phyloP scores from a whole-genome alignment of 2,329 filamentous ascomycete genomes.

The Fusarium paranaense region DNA sequence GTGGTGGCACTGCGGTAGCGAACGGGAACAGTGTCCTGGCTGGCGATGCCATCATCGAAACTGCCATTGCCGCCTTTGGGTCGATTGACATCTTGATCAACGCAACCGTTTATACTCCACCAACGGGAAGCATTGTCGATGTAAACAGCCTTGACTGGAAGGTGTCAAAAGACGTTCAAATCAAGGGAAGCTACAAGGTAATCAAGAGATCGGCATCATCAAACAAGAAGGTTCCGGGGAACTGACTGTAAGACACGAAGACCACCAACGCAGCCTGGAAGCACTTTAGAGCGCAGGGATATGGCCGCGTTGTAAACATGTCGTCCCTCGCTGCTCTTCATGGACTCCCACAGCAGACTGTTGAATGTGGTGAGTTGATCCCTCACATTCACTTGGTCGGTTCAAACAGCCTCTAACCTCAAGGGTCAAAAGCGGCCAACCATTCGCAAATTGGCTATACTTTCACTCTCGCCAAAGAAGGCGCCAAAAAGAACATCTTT shows the following conservation, averaged over 20 bases:
- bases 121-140: background rate
- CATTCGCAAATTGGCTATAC: slow-evolving; percentile 84
- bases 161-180: background rate
- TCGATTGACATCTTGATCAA: background rate
- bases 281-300: slow-evolving; percentile 98
- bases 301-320: slow-evolving; percentile 95
- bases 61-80: background rate
- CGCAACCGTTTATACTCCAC: background rate
- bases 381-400: background rate
- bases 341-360: slow-evolving; percentile 93
- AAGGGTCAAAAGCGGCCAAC: background rate
- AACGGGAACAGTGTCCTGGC: background rate
- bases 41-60: background rate
- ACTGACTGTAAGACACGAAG: slow-evolving; percentile 61
- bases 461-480: slow-evolving; percentile 98
- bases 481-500: slow-evolving; percentile 96
- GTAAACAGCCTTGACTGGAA: background rate
- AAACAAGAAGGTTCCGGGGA: background rate
- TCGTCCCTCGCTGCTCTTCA: slow-evolving; percentile 95
- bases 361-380: slow-evolving; percentile 82
- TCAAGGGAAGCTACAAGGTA: background rate
- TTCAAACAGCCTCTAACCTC: background rate
- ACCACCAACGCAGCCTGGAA: slow-evolving; percentile 95
- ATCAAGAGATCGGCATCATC: background rate
- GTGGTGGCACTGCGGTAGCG: background rate